These are phyloP conservation scores for Orbilia ellipsospora DNA, from an alignment of 2,329 filamentous ascomycete species.

Conservation along the genomic window DNA sequence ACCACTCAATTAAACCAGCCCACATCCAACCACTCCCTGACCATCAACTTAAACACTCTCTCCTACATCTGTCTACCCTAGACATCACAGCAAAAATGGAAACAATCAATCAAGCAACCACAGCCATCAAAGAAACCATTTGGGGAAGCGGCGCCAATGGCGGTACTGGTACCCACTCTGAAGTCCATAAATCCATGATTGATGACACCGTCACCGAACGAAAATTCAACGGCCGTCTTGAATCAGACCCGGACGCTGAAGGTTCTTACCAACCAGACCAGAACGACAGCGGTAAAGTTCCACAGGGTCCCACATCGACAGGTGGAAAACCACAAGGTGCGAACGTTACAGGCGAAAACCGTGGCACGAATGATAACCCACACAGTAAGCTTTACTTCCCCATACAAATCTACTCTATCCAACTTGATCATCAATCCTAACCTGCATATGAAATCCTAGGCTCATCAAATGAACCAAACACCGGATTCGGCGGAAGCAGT, in stretches of 20 bases:
- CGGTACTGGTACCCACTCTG: slow-evolving; percentile 21
- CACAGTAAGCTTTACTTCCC: slow-evolving; percentile 20
- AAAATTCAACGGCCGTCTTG: slow-evolving; percentile 43
- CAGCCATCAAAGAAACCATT: slow-evolving; percentile 66
- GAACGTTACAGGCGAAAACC: slow-evolving; percentile 32
- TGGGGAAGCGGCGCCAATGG: slow-evolving; percentile 64
- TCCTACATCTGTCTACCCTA: not conserved
- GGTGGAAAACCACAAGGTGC: slow-evolving; percentile 37
- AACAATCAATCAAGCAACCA: slow-evolving; percentile 70
- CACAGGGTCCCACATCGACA: slow-evolving; percentile 26
- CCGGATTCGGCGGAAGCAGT: slow-evolving; percentile 48
- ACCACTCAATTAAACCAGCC: too few relatives aligned
- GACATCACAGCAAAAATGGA: slow-evolving; percentile 62
- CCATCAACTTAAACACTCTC: not conserved
- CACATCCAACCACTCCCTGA: too few relatives aligned
- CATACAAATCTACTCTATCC: not conserved
- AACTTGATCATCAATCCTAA: not conserved
- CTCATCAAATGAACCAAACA: slow-evolving; percentile 52
- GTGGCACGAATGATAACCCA: slow-evolving; percentile 32
- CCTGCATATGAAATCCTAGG: slow-evolving; percentile 10
- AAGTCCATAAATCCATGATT: slow-evolving; percentile 53
- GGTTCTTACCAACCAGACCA: slow-evolving; percentile 32
- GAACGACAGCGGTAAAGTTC: slow-evolving; percentile 16
- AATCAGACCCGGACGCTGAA: slow-evolving; percentile 44
- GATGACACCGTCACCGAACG: slow-evolving; percentile 46